Evolutionary conservation across 768 basidiomycete genomes (phyloP), one percentile per base, ranked within the genome.

Genomic region (Amanita thiersii): DNA sequence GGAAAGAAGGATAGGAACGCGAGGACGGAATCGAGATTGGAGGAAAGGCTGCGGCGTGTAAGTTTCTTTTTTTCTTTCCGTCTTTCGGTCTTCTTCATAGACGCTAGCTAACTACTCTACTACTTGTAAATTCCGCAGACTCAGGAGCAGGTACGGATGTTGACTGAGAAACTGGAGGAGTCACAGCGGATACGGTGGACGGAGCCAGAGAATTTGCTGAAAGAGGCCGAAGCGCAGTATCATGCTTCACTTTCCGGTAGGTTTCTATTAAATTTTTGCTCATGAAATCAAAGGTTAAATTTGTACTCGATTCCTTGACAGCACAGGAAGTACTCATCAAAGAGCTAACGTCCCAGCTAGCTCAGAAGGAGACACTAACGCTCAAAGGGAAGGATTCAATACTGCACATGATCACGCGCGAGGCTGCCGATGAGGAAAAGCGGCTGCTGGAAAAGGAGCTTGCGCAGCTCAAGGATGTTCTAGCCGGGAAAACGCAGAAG

Each of bases 401-500:
- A 3, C 64, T 81, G 21, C 77, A 83, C 49, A 69, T 90, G 35
- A 59, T 90, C 9, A 84, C 84, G 6, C 75, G 83, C 41, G 84
- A 86, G 45, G 75, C 74, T 2, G 84, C 79, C 4, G 77, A 87
- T 44, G 76, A 77, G 40, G 83, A 87, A 60, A 77, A 75, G 50
- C 69, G 67, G 31, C 57, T 44, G 1, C 54, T 75, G 21, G 71
- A 78, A 44, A 61, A 70, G 25, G 73, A 78, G 38, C 55, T 78
- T 10, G 53, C 47, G 15, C 60, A 65, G 11, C 63, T 71, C 51
- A 70, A 71, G 35, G 58, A 66, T 3, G 39, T 53, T 4, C 48
- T 75, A 30, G 68, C 69, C 39, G 64, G 68, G 28, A 70, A 63
- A 35, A 68, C 75, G 34, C 51, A 48, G 21, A 26, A 56, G 12